Conservation (phyloP, 129 eudicot species). For the Tagetes patula region DNA sequence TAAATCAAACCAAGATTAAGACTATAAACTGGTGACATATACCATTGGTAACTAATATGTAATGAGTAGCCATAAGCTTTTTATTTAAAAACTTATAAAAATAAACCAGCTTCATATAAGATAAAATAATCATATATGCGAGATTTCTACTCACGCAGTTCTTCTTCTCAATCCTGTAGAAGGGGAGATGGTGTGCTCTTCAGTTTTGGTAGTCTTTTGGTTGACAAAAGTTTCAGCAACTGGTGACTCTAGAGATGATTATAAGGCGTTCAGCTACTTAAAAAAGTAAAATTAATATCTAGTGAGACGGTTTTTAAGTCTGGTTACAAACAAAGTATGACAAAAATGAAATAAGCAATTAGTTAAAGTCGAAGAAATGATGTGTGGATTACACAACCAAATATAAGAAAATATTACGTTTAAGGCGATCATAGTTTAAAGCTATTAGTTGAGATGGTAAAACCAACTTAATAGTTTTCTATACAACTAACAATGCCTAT, state of each 20-base stretch:
- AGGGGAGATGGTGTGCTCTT: constrained; percentile 42
- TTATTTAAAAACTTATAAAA: no score
- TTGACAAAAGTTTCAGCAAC: constrained; percentile 34
- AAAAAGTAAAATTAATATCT: constrained; percentile 11
- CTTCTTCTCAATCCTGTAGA: constrained; percentile 74
- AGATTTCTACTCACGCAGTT: constrained; percentile 46
- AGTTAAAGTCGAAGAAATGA: not conserved
- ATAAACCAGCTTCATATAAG: not conserved
- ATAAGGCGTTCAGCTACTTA: constrained; percentile 27
- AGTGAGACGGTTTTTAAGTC: constrained; percentile 11
- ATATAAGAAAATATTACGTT: not conserved
- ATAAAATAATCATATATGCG: not conserved
- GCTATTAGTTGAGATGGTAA: not conserved
- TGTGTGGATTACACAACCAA: not conserved
- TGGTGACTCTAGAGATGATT: constrained; percentile 31
- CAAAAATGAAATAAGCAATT: not conserved
- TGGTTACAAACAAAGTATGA: constrained; percentile 1
- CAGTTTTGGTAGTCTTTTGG: constrained; percentile 40
- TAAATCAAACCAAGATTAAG: no score
- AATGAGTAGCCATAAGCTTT: no score
- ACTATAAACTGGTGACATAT: no score
- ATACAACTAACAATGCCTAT: no score
- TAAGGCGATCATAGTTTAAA: not conserved
- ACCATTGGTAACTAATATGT: no score
- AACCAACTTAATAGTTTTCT: no score